Percentiles rank a stretch among this genome's conserved stretches.
Evolutionary conservation across 1,139 yeast genomes (phyloP).

Genomic region (Yamadazyma epiphylla): DNA sequence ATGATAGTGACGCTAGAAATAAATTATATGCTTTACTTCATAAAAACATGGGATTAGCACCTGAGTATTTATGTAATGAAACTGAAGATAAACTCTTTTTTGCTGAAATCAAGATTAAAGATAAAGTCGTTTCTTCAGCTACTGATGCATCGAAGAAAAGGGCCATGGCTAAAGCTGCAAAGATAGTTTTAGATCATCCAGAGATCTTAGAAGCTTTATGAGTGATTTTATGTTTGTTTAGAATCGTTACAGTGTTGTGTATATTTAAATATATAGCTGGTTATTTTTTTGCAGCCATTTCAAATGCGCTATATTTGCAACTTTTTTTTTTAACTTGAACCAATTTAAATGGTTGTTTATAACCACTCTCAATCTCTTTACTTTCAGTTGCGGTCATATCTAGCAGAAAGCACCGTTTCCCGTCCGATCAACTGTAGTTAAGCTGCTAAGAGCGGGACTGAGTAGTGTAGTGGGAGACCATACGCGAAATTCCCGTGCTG

Average conservation of each 20-base stretch:
- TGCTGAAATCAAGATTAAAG: constrained; percentile 36
- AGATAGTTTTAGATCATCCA: constrained; percentile 31
- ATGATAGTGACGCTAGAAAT: constrained; percentile 37
- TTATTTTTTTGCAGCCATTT: too few relatives aligned
- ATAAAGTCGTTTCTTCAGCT: constrained; percentile 33
- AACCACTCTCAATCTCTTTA: too few relatives aligned
- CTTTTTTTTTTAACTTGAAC: too few relatives aligned
- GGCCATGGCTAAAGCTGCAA: constrained; percentile 48
- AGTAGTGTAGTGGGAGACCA: constrained; percentile 54
- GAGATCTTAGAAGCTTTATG: too few relatives aligned
- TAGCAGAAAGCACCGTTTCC: constrained; percentile 10
- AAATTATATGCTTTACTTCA: constrained; percentile 42
- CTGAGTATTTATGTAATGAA: constrained; percentile 36
- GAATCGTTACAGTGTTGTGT: too few relatives aligned
- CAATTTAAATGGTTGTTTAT: too few relatives aligned
- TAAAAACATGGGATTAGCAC: constrained; percentile 33
- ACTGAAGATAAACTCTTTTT: constrained; percentile 25
- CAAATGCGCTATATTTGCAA: too few relatives aligned
- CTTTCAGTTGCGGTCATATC: constrained; percentile 9
- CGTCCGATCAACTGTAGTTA: constrained; percentile 15
- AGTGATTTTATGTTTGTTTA: too few relatives aligned
- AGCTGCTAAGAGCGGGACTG: constrained; percentile 50
- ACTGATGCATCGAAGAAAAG: constrained; percentile 41
- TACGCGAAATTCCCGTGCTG: constrained; percentile 51
- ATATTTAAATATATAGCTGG: too few relatives aligned